Evolutionary conservation across 345 rosid species (phyloP), one percentile per base, ranked within the genome.

Genomic region (Punica granatum): DNA sequence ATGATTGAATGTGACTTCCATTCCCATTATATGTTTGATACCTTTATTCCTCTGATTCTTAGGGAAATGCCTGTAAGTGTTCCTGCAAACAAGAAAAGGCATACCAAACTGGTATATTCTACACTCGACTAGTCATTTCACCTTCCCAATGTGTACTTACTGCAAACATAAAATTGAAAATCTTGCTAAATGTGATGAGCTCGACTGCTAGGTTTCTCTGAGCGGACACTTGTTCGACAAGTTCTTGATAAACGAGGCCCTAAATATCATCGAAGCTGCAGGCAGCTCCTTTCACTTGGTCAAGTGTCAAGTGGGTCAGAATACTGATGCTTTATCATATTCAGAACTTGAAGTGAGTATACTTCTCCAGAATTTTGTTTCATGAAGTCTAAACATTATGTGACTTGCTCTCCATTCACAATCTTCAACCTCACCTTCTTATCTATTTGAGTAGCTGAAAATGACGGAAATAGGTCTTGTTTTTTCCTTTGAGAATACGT

Each of bases 221-320:
- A 87, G 90, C 69, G 99, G 99, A 56, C 97, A 89, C 81, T 73
- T 94, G 33, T 94, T 94, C 70, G 99, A 94, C 79, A 77, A 85
- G 70, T 94, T 89, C 77, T 80, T 91, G 70, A 94, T 91, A 76
- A 91, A 94, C 69, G 99, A 94, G 77, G 99, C 99, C 54, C 78
- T 94, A 72, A 97, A 94, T 72, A 85, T 84, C 59, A 94, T 94
- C 43, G 98, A 93, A 83, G 84, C 78, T 0, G 94, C 90, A 0
- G 92, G 98, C 56, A 97, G 97, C 62, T 80, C 96, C 77, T 93
- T 90, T 71, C 96, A 84, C 77, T 83, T 90, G 84, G 88, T 83
- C 21, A 93, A 84, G 72, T 90, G 98, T 81, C 86, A 89, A 66
- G 74, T 90, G 66, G 98, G 98, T 48, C 98, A 93, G 75, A 90